Conservation (phyloP, 192 early-diverging fungal genomes). For the Backusella psychrophila region DNA sequence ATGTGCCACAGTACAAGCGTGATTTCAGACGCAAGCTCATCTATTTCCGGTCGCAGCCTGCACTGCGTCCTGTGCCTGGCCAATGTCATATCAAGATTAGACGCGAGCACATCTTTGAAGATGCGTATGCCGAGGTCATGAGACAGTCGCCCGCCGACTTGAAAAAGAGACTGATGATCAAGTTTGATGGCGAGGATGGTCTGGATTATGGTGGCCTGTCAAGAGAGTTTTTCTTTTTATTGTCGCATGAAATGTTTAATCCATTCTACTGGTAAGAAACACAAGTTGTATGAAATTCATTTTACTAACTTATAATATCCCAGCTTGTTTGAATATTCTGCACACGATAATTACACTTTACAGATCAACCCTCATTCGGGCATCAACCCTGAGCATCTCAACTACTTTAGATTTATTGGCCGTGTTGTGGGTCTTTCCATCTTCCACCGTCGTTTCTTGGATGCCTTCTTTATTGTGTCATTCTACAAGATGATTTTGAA, state of each 20-base stretch:
- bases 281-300: not conserved
- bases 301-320: conserved; percentile 24
- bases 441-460: conserved; percentile 96
- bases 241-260: conserved; percentile 99
- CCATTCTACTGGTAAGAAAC: conserved; percentile 58
- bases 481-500: conserved; percentile 97
- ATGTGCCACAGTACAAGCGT: conserved; percentile 98
- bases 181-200: conserved; percentile 98
- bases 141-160: conserved; percentile 84
- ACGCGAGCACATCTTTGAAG: conserved; percentile 90
- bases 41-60: conserved; percentile 93
- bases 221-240: conserved; percentile 96
- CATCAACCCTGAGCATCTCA: conserved; percentile 96
- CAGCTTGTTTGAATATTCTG: conserved; percentile 96
- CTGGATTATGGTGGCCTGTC: conserved; percentile 98
- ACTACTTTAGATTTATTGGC: conserved; percentile 98
- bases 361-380: conserved; percentile 96
- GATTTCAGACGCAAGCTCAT: conserved; percentile 97
- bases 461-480: conserved; percentile 93
- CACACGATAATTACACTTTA: conserved; percentile 97
- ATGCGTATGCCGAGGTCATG: conserved; percentile 96
- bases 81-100: conserved; percentile 94
- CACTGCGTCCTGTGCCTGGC: conserved; percentile 83
- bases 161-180: conserved; percentile 97
- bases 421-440: conserved; percentile 94